These are phyloP conservation scores for Candida railenensis DNA, from an alignment of 805 yeast species.

Conservation along the genomic window DNA sequence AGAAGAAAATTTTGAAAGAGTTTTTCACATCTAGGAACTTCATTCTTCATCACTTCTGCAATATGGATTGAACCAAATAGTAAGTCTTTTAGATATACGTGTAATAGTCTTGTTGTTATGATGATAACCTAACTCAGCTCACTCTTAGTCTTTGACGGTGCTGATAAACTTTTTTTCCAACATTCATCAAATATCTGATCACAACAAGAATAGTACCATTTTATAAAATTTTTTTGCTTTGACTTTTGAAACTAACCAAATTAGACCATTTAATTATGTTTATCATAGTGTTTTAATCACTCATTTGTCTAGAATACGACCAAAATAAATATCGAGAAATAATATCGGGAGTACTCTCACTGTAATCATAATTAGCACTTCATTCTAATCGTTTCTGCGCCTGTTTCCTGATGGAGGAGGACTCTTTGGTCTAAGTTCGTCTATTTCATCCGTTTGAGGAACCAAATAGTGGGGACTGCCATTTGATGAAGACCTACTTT, in stretches of 20 bases:
- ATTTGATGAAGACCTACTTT: conserved; percentile 7
- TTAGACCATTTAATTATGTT: not conserved
- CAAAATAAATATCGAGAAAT: not conserved
- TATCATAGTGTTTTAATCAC: not conserved
- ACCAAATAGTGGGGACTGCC: conserved; percentile 43
- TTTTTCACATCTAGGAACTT: not conserved
- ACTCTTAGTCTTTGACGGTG: conserved; percentile 50
- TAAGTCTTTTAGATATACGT: not conserved
- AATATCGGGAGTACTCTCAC: not conserved
- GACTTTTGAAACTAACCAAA: not conserved
- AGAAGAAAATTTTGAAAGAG: not conserved
- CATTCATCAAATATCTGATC: conserved; percentile 38
- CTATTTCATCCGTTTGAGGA: conserved; percentile 73
- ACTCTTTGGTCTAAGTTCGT: conserved; percentile 78
- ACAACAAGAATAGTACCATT: too few relatives aligned
- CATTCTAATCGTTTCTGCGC: not conserved
- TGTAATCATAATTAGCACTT: not conserved
- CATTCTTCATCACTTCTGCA: not conserved
- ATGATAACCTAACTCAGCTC: conserved; percentile 60
- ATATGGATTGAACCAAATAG: not conserved
- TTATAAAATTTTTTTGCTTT: not conserved
- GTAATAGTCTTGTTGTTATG: conserved; percentile 29
- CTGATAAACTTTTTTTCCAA: conserved; percentile 51
- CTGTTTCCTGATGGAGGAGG: conserved; percentile 36
- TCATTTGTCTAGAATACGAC: not conserved